Evolutionary conservation across 2,329 filamentous ascomycete genomes (phyloP), one percentile per base, ranked within the genome.

Genomic region (Blastomyces silverae): DNA sequence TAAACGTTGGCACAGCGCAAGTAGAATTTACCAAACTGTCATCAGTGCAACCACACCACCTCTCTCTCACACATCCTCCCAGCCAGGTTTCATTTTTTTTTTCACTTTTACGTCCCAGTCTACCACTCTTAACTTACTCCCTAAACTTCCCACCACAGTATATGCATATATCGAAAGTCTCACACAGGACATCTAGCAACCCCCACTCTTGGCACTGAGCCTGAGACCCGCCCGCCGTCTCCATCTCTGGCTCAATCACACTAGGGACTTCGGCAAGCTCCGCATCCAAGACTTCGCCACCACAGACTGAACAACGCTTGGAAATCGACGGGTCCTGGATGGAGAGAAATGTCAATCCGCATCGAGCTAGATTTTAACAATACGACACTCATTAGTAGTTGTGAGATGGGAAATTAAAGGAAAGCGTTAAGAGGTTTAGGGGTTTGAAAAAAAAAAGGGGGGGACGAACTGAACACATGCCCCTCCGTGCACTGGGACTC

Each of bases 231-330:
- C 25, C 48, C 44, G 25, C 11, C 56, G 22, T 31, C 31, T 48
- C 55, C 20, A 65, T 50, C 28, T 42, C 60, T 31, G 63, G 68
- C 65, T 53, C 64, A 11, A 79, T 39, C 37, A 60, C 17, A 22
- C 46, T 25, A 37, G 59, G 44, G 15, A 17, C 1, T 25, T 53
- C 25, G 42, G 55, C 10, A 13, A 64, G 64, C 11, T 61, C 64
- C 48, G 63, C 61, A 55, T 67, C 66, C 13, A 69, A 62, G 10
- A 71, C 68, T 44, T 81, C 79, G 59, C 82, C 79, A 56, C 78
- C 77, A 68, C 84, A 86, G n/a, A 80, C 73, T 22, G 79, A 79
- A 70, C 84, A 86, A 61, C 77, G 78, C 69, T 84, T 85, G 15
- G 82, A 81, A 1, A 81, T 75, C 1, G 79, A 79, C 2, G 84